Evolutionary conservation across 768 basidiomycete genomes (phyloP).

Genomic region (Naganishia vishniacii): DNA sequence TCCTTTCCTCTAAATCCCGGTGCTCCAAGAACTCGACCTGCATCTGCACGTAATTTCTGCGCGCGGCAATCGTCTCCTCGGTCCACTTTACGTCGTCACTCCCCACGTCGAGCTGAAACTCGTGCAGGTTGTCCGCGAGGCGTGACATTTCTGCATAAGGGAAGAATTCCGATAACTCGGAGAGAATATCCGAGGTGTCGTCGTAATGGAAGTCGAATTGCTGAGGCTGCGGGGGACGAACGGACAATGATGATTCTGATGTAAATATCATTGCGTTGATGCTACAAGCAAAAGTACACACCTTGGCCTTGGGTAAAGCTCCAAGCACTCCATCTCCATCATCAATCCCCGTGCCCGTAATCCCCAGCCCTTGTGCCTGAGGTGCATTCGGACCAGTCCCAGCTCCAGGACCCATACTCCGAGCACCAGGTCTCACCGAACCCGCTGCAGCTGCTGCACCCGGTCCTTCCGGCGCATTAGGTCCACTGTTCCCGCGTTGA

Average conservation of each 20-base stretch:
- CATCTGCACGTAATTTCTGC: slow-evolving; percentile 69
- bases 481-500: slow-evolving; percentile 3
- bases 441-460: background rate
- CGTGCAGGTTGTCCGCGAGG: slow-evolving; percentile 13
- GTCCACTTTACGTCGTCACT: slow-evolving; percentile 67
- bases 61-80: slow-evolving; percentile 57
- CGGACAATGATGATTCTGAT: too few species aligned
- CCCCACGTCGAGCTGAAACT: slow-evolving; percentile 36
- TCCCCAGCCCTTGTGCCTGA: background rate
- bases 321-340: background rate
- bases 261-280: background rate
- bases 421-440: slow-evolving; percentile 14
- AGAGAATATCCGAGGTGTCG: slow-evolving; percentile 91
- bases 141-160: slow-evolving; percentile 85
- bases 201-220: slow-evolving; percentile 86
- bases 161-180: slow-evolving; percentile 96
- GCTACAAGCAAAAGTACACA: background rate
- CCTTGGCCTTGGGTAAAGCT: slow-evolving; percentile 12
- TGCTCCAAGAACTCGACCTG: slow-evolving; percentile 84
- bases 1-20: slow-evolving; percentile 72
- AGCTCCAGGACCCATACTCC: slow-evolving; percentile 3
- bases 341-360: background rate
- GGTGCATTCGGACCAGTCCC: background rate
- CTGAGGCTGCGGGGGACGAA: background rate
- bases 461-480: background rate